Base-by-base conservation (phyloP, 345 rosid species). In the Euphorbia tirucalli region DNA sequence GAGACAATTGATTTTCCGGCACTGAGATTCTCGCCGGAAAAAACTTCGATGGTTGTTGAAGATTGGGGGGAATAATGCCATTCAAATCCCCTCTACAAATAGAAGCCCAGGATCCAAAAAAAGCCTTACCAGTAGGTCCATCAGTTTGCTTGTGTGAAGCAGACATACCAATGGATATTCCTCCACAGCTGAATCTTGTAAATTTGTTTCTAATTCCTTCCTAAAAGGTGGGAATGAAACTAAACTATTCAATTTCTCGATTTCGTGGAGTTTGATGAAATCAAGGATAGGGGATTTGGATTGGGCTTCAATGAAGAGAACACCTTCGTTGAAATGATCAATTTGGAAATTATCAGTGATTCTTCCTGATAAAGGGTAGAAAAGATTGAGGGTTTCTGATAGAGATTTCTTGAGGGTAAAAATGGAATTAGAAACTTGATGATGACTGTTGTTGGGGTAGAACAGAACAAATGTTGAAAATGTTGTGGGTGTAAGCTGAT, bases 281-380 rank as follows among this genome's bases (percentile, higher is more conserved):
- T 71, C 68, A 19, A 32, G 50, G 50, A 77, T 11, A 2, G 22
- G 24, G 30, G 61, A 48, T 16, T 61, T 54, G 0, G 61, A 57
- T 32, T 41, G 16, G n/a, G 69, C 75, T 50, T 49, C 69, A 8
- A 55, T 1, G 59, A 72, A 72, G 3, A 69, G 73, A 31, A 61
- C 64, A 0, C 77, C 80, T 67, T 72, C 65, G 6, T 52, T 2
- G 65, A 77, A 77, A 28, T 30, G 57, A 31, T 67, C 59, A 14
- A 77, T 68, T 4, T 37, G 31, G 68, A 48, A 61, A 24, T 77
- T 77, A 16, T 77, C 69, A 2, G 1, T 30, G 0, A 19, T 57
- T 28, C 76, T 61, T 28, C 80, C 80, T 5, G 73, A 50, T 3
- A 77, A 27, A 1, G 80, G 80, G 48, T 77, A 77, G 60, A 66